A percentile compares a stretch with the other conserved stretches of the same genome.
phyloP scores from a whole-genome alignment of 2,329 filamentous ascomycete genomes.

The Pestalotiopsis sp. region DNA sequence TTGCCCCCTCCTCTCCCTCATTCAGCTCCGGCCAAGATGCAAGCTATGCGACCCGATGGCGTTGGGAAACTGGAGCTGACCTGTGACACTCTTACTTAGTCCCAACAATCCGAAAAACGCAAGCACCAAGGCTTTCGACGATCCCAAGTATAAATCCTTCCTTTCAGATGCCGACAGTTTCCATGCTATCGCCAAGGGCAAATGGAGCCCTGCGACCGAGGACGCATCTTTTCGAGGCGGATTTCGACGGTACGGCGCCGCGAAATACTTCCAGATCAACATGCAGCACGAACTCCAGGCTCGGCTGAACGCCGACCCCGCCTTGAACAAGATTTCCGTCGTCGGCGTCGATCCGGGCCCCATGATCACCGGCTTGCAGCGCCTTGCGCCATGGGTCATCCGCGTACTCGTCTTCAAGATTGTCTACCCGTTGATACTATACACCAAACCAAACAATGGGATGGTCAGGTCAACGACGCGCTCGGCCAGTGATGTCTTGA shows the following conservation, averaged over 20 bases:
- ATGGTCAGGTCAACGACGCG: neutral
- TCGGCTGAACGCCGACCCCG: conserved; percentile 15
- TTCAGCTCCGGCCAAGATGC: too few species aligned
- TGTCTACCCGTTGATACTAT: neutral
- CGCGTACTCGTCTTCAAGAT: neutral
- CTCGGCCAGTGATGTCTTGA: neutral
- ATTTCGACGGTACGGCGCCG: conserved; percentile 31
- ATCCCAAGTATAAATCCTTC: conserved; percentile 22
- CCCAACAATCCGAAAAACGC: conserved; percentile 10
- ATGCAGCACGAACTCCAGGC: conserved; percentile 25
- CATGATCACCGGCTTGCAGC: conserved; percentile 14
- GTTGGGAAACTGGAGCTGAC: neutral
- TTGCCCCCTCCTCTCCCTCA: too few species aligned
- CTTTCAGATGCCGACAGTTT: conserved; percentile 20
- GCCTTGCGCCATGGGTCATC: conserved; percentile 9
- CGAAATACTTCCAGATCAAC: conserved; percentile 32
- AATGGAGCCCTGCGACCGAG: conserved; percentile 23
- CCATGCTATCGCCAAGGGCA: conserved; percentile 25
- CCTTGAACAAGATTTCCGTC: conserved; percentile 14
- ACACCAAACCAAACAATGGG: neutral
- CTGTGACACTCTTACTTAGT: neutral
- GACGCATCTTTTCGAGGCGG: conserved; percentile 21
- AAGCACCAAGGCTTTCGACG: conserved; percentile 16
- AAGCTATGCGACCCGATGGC: too few species aligned
- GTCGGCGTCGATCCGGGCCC: conserved; percentile 14